A percentile compares a stretch with the other conserved stretches of the same genome.
These are phyloP conservation scores for Talaromyces funiculosus DNA, from an alignment of 2,329 filamentous ascomycete genomes.

Conservation along the genomic window DNA sequence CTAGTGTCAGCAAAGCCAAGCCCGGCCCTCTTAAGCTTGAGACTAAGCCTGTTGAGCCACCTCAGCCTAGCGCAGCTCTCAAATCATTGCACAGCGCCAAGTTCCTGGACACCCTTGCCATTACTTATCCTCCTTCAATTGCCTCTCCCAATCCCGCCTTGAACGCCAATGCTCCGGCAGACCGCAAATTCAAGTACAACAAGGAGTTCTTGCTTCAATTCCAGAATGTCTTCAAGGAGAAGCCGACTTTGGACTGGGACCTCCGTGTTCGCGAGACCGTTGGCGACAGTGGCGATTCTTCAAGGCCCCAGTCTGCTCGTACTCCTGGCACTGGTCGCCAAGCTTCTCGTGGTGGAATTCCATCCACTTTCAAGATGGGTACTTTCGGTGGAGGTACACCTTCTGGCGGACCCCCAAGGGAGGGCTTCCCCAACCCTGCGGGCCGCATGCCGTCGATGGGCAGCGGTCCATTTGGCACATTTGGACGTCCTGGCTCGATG, in stretches of 20 bases:
- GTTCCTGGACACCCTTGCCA: conserved; percentile 73
- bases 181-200: conserved; percentile 87
- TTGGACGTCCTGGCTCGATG: conserved; percentile 61
- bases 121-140: conserved; percentile 78
- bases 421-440: conserved; percentile 65
- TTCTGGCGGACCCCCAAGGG: conserved; percentile 66
- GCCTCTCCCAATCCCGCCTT: conserved; percentile 86
- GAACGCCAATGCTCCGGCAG: conserved; percentile 67
- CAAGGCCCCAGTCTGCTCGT: conserved; percentile 52
- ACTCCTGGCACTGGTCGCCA: conserved; percentile 48
- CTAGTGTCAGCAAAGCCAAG: conserved; percentile 64
- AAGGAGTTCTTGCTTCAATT: conserved; percentile 94
- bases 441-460: conserved; percentile 31
- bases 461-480: conserved; percentile 53
- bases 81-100: conserved; percentile 88
- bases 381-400: conserved; percentile 62
- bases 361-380: conserved; percentile 61
- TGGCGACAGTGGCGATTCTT: conserved; percentile 67
- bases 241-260: conserved; percentile 91
- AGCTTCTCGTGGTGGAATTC: conserved; percentile 48
- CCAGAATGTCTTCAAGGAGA: conserved; percentile 92
- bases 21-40: conserved; percentile 84
- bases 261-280: conserved; percentile 78
- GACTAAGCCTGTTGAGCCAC: conserved; percentile 78
- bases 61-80: conserved; percentile 88